phyloP scores from a whole-genome alignment of 1,139 yeast genomes.

The Meyerozyma smithsonii region DNA sequence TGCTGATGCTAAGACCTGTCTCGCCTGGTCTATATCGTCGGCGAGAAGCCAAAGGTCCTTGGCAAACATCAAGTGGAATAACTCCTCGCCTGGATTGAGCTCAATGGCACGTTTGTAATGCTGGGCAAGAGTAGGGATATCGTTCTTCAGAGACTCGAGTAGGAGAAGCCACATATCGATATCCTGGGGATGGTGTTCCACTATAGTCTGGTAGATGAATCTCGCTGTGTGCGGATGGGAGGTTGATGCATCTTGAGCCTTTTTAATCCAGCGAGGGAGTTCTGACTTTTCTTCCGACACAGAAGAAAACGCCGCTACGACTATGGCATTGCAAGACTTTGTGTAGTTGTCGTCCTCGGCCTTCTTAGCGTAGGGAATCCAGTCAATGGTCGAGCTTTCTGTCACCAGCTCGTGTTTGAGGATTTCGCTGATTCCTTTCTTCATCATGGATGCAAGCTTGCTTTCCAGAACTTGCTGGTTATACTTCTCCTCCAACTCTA shows the following conservation, averaged over 20 bases:
- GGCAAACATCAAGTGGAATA: constrained; percentile 66
- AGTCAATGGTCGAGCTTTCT: constrained; percentile 17
- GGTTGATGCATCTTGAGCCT: background rate
- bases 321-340: constrained; percentile 35
- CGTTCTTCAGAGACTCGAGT: constrained; percentile 40
- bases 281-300: constrained; percentile 2
- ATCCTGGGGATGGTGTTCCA: constrained; percentile 45
- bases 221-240: background rate
- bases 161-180: constrained; percentile 53
- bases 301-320: background rate
- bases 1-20: constrained; percentile 48
- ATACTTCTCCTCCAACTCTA: constrained; percentile 63
- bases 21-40: constrained; percentile 48
- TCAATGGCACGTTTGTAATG: constrained; percentile 50
- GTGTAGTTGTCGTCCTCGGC: constrained; percentile 34
- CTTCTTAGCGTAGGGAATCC: constrained; percentile 39
- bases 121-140: constrained; percentile 31
- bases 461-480: constrained; percentile 25
- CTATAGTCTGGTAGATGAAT: constrained; percentile 45
- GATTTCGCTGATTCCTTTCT: constrained; percentile 47
- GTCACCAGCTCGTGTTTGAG: constrained; percentile 7
- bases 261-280: background rate
- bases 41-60: constrained; percentile 56
- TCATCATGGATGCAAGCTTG: constrained; percentile 41
- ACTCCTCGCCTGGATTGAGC: constrained; percentile 43